Evolutionary conservation across 2,329 filamentous ascomycete species (phyloP).

Genomic region (Cryphonectria carpinicola): DNA sequence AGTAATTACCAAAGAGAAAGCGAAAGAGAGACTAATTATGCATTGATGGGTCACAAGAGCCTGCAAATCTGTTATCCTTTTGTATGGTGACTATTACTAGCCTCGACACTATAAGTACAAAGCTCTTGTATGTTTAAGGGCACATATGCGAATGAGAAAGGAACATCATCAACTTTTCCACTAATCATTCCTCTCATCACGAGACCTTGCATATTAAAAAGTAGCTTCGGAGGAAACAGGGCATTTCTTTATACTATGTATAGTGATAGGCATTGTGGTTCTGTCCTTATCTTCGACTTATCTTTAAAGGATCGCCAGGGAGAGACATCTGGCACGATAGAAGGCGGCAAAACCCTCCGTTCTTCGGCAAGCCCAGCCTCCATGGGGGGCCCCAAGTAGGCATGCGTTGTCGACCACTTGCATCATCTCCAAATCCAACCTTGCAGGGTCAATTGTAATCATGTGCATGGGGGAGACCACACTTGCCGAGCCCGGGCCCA

Average conservation of each 20-base stretch:
- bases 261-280: not conserved
- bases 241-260: not conserved
- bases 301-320: not conserved
- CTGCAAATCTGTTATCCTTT: not conserved
- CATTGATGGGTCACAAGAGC: not conserved
- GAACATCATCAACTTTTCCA: no score
- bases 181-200: not conserved
- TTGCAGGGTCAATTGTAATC: not conserved
- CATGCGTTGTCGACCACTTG: not conserved
- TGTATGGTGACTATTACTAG: no score
- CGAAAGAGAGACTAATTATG: not conserved
- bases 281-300: not conserved
- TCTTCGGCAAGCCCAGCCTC: conserved; percentile 10
- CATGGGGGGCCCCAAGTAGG: not conserved
- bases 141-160: not conserved
- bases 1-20: not conserved
- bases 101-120: not conserved
- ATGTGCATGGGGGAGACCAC: not conserved
- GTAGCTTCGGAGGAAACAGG: not conserved
- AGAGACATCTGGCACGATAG: not conserved
- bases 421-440: conserved; percentile 1
- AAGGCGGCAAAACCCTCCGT: conserved; percentile 4
- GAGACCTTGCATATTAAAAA: not conserved
- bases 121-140: not conserved
- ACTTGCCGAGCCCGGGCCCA: not conserved